Conservation (phyloP, 768 basidiomycete species). For the Leccinum longicurvipes region DNA sequence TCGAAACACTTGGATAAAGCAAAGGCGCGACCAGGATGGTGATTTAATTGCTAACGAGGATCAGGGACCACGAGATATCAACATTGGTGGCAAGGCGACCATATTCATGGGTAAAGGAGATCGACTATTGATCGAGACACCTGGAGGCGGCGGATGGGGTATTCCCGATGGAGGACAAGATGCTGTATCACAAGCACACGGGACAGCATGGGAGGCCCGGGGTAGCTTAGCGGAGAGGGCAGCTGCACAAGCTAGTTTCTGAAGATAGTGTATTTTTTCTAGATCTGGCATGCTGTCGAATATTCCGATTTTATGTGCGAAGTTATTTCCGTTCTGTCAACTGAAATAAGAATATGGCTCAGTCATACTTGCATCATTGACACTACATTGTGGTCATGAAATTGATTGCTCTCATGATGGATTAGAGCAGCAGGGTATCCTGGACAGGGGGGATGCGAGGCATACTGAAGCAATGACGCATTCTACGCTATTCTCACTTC, state of each 20-base stretch:
- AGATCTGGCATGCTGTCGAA: background rate
- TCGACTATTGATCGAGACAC: slow-evolving; percentile 76
- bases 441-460: no score
- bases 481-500: slow-evolving; percentile 51
- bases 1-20: slow-evolving; percentile 85
- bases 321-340: background rate
- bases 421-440: no score
- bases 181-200: slow-evolving; percentile 29
- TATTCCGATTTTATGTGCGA: background rate
- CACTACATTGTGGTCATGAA: no score
- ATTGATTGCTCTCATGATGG: no score
- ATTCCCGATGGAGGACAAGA: slow-evolving; percentile 9
- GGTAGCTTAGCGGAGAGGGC: slow-evolving; percentile 66
- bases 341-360: no score
- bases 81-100: slow-evolving; percentile 87
- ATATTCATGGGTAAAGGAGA: slow-evolving; percentile 90
- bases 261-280: background rate
- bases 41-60: slow-evolving; percentile 47
- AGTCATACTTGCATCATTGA: no score
- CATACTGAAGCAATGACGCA: no score
- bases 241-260: slow-evolving; percentile 62
- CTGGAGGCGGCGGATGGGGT: slow-evolving; percentile 91
- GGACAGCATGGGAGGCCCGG: slow-evolving; percentile 59
- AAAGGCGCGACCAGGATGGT: slow-evolving; percentile 60
- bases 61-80: slow-evolving; percentile 56